Percentiles rank a stretch among this genome's conserved stretches.
Conservation (phyloP, 202 grass and related monocot species). For the Musa balbisiana region DNA sequence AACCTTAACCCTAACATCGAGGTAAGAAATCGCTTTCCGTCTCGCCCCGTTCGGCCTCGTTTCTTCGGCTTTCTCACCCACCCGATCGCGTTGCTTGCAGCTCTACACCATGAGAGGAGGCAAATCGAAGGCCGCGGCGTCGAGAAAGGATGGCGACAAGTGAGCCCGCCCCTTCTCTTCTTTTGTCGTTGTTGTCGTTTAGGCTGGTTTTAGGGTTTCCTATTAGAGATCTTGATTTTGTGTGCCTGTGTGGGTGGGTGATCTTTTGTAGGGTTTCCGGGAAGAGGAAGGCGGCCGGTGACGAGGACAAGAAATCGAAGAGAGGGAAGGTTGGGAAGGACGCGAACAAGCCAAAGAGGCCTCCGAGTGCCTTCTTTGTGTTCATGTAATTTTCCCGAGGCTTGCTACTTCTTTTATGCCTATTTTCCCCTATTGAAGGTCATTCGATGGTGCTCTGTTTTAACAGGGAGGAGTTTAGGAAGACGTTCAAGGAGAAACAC, state of each 20-base stretch:
- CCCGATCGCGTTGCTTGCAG: not conserved
- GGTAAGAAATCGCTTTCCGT: not conserved
- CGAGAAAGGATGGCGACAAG: conserved; percentile 23
- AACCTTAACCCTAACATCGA: not conserved
- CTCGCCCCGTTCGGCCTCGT: not conserved
- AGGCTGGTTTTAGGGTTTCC: not conserved
- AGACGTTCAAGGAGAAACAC: conserved; percentile 29
- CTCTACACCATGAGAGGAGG: conserved; percentile 26
- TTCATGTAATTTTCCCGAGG: conserved; percentile 26
- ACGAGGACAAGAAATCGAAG: conserved; percentile 14
- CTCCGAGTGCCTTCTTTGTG: conserved; percentile 43
- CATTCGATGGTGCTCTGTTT: conserved; percentile 1
- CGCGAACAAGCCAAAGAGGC: conserved; percentile 37
- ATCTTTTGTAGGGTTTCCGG: not conserved
- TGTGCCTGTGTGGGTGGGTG: not conserved
- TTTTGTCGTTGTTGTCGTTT: not conserved
- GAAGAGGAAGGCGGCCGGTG: conserved; percentile 14
- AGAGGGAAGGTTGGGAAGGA: conserved; percentile 29
- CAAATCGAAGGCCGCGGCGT: conserved; percentile 13
- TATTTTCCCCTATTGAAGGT: not conserved
- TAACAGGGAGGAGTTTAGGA: conserved; percentile 33
- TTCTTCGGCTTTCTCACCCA: not conserved
- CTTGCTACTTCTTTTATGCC: not conserved
- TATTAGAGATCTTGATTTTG: not conserved
- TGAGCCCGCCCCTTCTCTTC: conserved; percentile 2